Conservation (phyloP, 768 basidiomycete genomes). For the Boletales sp. region DNA sequence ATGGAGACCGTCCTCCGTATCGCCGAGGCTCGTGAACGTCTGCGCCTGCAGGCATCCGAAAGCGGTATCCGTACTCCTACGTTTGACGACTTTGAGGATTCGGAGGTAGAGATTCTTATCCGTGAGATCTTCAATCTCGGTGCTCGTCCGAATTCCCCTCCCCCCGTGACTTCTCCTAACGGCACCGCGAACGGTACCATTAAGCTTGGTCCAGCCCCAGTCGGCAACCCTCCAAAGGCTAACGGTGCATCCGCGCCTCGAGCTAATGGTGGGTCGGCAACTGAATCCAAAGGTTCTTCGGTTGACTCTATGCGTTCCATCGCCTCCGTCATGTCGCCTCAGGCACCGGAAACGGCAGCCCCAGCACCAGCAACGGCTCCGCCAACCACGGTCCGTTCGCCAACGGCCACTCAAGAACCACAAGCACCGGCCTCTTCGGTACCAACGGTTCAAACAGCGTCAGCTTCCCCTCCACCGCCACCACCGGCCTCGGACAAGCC, state of each 20-base stretch:
- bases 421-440: neutral
- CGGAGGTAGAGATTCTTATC: conserved; percentile 22
- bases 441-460: neutral
- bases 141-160: conserved; percentile 25
- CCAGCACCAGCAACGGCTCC: neutral
- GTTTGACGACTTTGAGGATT: conserved; percentile 31
- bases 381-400: neutral
- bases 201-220: conserved; percentile 21
- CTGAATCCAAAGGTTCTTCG: conserved; percentile 24
- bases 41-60: conserved; percentile 33
- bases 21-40: conserved; percentile 38
- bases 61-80: conserved; percentile 30
- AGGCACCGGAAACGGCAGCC: neutral
- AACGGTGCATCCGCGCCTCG: conserved; percentile 19
- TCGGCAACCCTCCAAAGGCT: conserved; percentile 16
- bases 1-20: conserved; percentile 35
- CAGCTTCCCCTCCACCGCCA: neutral
- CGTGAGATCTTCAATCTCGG: conserved; percentile 28
- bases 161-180: conserved; percentile 1
- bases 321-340: conserved; percentile 11
- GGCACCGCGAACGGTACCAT: conserved; percentile 6
- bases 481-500: conserved; percentile 3
- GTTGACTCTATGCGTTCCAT: conserved; percentile 23
- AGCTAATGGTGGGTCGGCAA: conserved; percentile 29
- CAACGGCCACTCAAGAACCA: neutral